phyloP scores from a whole-genome alignment of 495 filamentous ascomycete species.

The Echria macrotheca region DNA sequence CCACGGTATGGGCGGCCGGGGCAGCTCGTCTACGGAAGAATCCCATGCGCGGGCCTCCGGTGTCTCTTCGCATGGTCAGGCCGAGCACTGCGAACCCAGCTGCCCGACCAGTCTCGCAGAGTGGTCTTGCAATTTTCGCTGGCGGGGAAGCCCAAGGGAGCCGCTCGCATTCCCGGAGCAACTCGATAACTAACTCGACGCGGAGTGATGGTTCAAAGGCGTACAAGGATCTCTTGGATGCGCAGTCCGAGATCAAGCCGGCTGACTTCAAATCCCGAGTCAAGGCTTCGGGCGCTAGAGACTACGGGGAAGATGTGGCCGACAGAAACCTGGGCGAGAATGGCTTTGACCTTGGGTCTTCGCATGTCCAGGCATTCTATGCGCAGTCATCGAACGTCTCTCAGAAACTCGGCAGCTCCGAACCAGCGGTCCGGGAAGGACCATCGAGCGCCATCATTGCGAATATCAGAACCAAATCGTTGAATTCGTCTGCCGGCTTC shows the following conservation, averaged over 20 bases:
- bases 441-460: conserved; percentile 1
- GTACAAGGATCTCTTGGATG: conserved; percentile 48
- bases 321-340: conserved; percentile 45
- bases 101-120: conserved; percentile 13
- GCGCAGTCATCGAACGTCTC: conserved; percentile 15
- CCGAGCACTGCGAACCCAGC: conserved; percentile 3
- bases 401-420: too few relatives aligned
- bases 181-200: conserved; percentile 11
- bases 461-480: conserved; percentile 20
- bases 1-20: conserved; percentile 1
- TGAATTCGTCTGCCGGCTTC: conserved; percentile 11
- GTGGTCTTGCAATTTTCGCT: conserved; percentile 7
- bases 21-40: conserved; percentile 14
- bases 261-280: conserved; percentile 39
- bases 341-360: conserved; percentile 24
- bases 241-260: conserved; percentile 44
- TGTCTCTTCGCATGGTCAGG: conserved; percentile 23
- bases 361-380: conserved; percentile 30
- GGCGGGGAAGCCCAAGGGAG: not conserved
- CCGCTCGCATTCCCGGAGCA: conserved; percentile 12
- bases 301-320: conserved; percentile 52
- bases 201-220: conserved; percentile 17
- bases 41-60: conserved; percentile 17
- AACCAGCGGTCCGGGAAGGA: not conserved
- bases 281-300: conserved; percentile 40